Percentiles rank a stretch among this genome's conserved stretches.
Conservation (phyloP, 1,284 basidiomycete species). For the Bondarzewia mesenterica region DNA sequence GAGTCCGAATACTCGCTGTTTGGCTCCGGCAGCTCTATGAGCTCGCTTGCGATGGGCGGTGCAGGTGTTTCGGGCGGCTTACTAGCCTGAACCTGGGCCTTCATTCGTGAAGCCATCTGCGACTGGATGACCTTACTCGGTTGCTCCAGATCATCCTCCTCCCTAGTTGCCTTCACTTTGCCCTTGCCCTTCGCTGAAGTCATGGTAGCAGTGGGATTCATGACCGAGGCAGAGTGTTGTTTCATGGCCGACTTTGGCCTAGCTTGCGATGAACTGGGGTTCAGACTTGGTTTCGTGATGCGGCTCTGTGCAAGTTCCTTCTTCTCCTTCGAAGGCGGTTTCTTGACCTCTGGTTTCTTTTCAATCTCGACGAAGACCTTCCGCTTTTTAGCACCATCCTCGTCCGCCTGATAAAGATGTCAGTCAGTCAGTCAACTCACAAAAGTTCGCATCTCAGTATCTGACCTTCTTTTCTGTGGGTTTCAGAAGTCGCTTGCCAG, state of each 20-base stretch:
- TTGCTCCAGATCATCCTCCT: slow-evolving; percentile 32
- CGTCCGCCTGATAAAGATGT: slow-evolving; percentile 31
- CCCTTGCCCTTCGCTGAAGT: slow-evolving; percentile 38
- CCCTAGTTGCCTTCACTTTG: slow-evolving; percentile 33
- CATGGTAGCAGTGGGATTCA: slow-evolving; percentile 9
- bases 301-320: slow-evolving; percentile 27
- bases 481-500: slow-evolving; percentile 51
- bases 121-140: slow-evolving; percentile 57
- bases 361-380: slow-evolving; percentile 45
- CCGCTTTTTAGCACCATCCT: slow-evolving; percentile 64
- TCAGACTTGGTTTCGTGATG: slow-evolving; percentile 23
- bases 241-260: slow-evolving; percentile 21
- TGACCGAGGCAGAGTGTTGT: slow-evolving; percentile 1
- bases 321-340: slow-evolving; percentile 40
- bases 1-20: slow-evolving; percentile 95
- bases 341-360: slow-evolving; percentile 53
- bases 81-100: slow-evolving; percentile 57
- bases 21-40: slow-evolving; percentile 87
- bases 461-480: slow-evolving; percentile 51
- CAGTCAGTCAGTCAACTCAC: background rate
- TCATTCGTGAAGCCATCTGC: slow-evolving; percentile 60
- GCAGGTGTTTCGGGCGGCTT: slow-evolving; percentile 30
- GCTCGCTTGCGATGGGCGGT: slow-evolving; percentile 56
- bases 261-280: slow-evolving; percentile 13
- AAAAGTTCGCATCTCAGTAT: background rate